Evolutionary conservation across 306 rosid genomes (phyloP), one percentile per base, ranked within the genome.

Genomic region (Sechiopsis laciniata): DNA sequence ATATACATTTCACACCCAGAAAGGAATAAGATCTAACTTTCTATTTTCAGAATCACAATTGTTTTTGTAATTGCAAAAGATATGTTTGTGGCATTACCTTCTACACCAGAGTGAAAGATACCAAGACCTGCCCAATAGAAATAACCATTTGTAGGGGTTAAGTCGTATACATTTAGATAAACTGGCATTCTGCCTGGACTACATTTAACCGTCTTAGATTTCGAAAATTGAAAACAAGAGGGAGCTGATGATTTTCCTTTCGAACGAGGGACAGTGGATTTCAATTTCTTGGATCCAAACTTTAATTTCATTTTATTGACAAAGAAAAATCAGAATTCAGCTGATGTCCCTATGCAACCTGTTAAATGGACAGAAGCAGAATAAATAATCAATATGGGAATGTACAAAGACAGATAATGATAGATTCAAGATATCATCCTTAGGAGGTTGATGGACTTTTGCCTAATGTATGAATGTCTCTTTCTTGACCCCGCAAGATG

Each of bases 81-180:
- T 5, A 46, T 71, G 73, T 54, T 21, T 13, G 58, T 64, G 32
- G 48, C 62, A 11, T 40, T 82, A 91, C 99, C 99, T 95, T 95
- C 96, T 42, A 95, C 95, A 71, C 99, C 97, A 71, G 99, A 95
- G 83, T 95, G 97, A 79, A 86, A 95, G 80, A 95, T 89, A 52
- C 99, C 99, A 56, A 95, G 79, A 79, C 99, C 99, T 51, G 93
- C 96, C 99, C 99, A 95, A 73, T 91, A 83, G 71, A 89, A 86
- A 77, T 89, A 95, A 52, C 99, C 99, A 78, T 95, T 95, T 93
- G 86, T 83, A 70, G 97, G 95, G 35, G 99, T 95, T 82, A 95
- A 80, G 80, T 95, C 99, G 71, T 95, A 95, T 53, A 95, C 97
- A 76, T 95, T 95, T 37, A 95, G 89, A 88, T 88, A 91, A 72